Percentiles rank a stretch among this genome's conserved stretches.
phyloP scores from a whole-genome alignment of 176 grass and related monocot species.

The Bromus sterilis region DNA sequence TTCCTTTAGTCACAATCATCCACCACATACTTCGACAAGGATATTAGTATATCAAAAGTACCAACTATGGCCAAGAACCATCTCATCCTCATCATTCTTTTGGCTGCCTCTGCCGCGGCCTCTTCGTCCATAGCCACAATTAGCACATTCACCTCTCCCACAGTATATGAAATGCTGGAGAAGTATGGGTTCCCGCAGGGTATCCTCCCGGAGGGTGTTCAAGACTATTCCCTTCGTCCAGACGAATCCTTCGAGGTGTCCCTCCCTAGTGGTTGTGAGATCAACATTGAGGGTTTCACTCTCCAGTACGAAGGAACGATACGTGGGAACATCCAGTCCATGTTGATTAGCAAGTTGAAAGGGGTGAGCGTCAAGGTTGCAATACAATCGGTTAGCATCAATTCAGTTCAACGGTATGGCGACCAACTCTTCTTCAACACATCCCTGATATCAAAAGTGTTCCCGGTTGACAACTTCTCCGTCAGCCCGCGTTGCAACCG shows the following conservation, averaged over 20 bases:
- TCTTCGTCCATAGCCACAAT: background rate
- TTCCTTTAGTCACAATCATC: background rate
- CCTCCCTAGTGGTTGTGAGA: background rate
- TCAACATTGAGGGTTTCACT: background rate
- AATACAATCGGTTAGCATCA: background rate
- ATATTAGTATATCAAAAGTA: background rate
- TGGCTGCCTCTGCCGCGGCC: background rate
- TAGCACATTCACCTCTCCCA: background rate
- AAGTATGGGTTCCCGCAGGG: slow-evolving; percentile 16
- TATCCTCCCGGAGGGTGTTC: slow-evolving; percentile 17
- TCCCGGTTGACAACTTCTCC: background rate
- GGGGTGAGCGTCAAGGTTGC: background rate
- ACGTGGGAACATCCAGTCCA: background rate
- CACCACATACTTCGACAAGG: background rate
- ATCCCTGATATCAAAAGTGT: background rate
- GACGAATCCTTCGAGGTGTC: background rate
- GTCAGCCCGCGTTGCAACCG: background rate
- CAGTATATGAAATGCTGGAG: slow-evolving; percentile 43
- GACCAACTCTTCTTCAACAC: background rate
- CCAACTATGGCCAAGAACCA: background rate
- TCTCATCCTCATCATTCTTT: background rate
- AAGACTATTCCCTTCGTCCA: background rate
- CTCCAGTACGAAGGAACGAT: background rate
- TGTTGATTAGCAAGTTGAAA: background rate
- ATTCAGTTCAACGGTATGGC: background rate